Evolutionary conservation across 768 basidiomycete genomes (phyloP).

Genomic region (Clavulina sp.): DNA sequence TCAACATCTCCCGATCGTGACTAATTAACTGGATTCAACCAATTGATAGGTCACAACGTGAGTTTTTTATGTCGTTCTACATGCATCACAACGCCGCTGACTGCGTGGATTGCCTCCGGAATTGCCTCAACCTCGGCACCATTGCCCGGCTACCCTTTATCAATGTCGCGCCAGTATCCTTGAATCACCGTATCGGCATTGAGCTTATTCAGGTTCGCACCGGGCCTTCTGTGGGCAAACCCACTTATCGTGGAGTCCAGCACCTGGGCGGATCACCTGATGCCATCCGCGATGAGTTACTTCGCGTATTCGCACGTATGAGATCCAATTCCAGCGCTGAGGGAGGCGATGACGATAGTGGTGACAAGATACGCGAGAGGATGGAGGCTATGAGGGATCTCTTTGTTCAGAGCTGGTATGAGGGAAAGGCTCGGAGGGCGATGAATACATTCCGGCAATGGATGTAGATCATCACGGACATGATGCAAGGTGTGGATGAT

Average conservation of each 20-base stretch:
- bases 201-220: constrained; percentile 1
- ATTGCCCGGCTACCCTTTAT: no score
- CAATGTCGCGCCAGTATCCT: neutral
- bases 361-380: neutral
- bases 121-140: no score
- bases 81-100: no score
- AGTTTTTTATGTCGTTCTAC: no score
- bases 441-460: neutral
- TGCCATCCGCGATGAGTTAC: neutral
- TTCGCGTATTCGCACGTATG: neutral
- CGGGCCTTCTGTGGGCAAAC: neutral
- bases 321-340: no score
- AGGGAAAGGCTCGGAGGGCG: neutral
- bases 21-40: no score
- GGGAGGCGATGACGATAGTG: neutral
- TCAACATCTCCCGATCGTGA: no score
- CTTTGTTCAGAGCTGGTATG: neutral
- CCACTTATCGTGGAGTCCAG: neutral
- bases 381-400: neutral
- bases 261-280: neutral
- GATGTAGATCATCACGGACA: no score
- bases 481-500: no score
- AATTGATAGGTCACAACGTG: no score
- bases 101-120: no score
- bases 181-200: neutral